Evolutionary conservation across 2,329 filamentous ascomycete species (phyloP), one percentile per base, ranked within the genome.

Genomic region (Nigrograna mackinnonii): DNA sequence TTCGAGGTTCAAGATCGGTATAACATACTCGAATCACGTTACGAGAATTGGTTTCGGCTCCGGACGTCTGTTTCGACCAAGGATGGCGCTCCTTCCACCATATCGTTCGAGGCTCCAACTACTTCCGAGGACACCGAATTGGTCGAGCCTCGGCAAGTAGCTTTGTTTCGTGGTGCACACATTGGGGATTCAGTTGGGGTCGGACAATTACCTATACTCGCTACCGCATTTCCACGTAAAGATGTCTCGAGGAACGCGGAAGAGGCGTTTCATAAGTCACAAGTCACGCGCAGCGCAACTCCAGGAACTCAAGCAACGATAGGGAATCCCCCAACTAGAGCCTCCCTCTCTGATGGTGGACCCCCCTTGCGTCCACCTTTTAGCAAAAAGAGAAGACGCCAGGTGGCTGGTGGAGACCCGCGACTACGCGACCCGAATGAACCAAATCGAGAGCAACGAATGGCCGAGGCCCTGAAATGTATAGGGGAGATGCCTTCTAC

Each of bases 1-100:
- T 41, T 43, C 18, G 30, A 36, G 2, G 18, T 60, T 16, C 22
- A 43, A 33, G 44, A 47, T 6, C 41, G 52, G 24, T 55, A 47
- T 17, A 20, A 35, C 2, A 13, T 18, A 1, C 14, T 58, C 6
- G 49, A 54, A 28, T 11, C 4, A 7, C 39, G 38, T 6, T 58
- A 46, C 30, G 41, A 50, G 14, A 43, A 46, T 5, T 54, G 54
- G 35, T 58, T 58, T 35, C 41, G 37, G 17, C 48, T 58, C 1
- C 41, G 42, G 2, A 40, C 28, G 4, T 43, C 48, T 2, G 43
- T 43, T 5, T 39, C 45, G 1, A 44, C 35, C 18, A n/a, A n/a
- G n/a, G 22, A 38, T 7, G 40, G 21, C 4, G 41, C 16, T 11
- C 46, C 49, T 1, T 40, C 42, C 3, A 36, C 14, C 4, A 53